Percentiles rank a stretch among this genome's conserved stretches.
phyloP scores from a whole-genome alignment of 768 basidiomycete genomes.

The Suillus sp. region DNA sequence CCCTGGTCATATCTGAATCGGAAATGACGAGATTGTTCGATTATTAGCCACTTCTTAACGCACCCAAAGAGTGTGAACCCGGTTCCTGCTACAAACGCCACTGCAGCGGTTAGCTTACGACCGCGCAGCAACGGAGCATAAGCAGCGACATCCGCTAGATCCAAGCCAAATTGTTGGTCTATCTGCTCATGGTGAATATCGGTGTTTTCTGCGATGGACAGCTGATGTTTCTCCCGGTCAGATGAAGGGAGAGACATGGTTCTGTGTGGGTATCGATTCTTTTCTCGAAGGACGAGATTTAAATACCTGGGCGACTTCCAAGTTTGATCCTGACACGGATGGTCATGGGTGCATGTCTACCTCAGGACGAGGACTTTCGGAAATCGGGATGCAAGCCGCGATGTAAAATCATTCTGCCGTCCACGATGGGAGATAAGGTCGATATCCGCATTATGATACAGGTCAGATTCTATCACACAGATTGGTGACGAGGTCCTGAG shows the following conservation, averaged over 20 bases:
- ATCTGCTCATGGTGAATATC: constrained; percentile 2
- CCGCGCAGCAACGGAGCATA: constrained; percentile 30
- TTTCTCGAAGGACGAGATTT: not conserved
- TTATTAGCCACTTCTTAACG: constrained; percentile 12
- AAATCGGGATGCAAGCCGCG: not conserved
- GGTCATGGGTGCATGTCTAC: constrained; percentile 5
- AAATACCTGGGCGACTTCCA: constrained; percentile 2
- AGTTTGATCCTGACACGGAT: not conserved
- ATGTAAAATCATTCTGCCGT: not conserved
- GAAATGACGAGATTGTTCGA: not conserved
- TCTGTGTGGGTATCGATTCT: not conserved
- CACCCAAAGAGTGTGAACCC: constrained; percentile 43
- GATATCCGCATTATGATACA: not conserved
- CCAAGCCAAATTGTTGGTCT: not conserved
- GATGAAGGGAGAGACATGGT: constrained; percentile 10
- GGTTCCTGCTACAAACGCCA: constrained; percentile 40
- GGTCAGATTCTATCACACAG: not conserved
- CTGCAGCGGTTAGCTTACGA: constrained; percentile 22
- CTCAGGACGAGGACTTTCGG: not conserved
- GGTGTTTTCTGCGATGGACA: constrained; percentile 1
- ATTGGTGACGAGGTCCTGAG: not conserved
- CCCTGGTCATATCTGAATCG: constrained; percentile 42
- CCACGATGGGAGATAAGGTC: not conserved
- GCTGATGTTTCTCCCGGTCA: constrained; percentile 2
- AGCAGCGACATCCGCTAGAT: constrained; percentile 22